A percentile compares a stretch with the other conserved stretches of the same genome.
phyloP scores from a whole-genome alignment of 2,329 filamentous ascomycete genomes.

The Aspergillus calidoustus region DNA sequence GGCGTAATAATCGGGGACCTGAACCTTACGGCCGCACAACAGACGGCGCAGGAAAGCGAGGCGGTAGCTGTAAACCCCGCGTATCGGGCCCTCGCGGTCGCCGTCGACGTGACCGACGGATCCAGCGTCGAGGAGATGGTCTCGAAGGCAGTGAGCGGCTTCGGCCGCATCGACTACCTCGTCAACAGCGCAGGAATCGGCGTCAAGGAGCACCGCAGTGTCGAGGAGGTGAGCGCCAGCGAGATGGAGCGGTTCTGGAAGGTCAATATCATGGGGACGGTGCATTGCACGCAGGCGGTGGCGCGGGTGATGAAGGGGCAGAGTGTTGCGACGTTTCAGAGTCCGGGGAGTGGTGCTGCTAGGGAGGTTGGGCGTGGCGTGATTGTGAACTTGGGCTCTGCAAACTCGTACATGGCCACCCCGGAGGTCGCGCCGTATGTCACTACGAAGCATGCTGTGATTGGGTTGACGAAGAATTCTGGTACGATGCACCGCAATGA shows the following conservation, averaged over 20 bases:
- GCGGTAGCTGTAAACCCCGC: constrained; percentile 26
- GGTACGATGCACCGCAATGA: constrained; percentile 21
- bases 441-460: constrained; percentile 49
- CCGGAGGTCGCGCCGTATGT: constrained; percentile 44
- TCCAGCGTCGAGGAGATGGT: constrained; percentile 31
- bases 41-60: constrained; percentile 28
- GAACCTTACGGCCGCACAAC: constrained; percentile 20
- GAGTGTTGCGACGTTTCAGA: constrained; percentile 40
- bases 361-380: constrained; percentile 30
- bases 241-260: constrained; percentile 43
- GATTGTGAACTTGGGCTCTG: constrained; percentile 48
- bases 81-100: constrained; percentile 26
- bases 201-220: not conserved
- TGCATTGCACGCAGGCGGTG: constrained; percentile 44
- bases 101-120: constrained; percentile 30
- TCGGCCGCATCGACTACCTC: constrained; percentile 32
- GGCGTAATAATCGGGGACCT: constrained; percentile 33
- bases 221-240: constrained; percentile 18
- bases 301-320: constrained; percentile 22
- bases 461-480: constrained; percentile 49
- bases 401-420: constrained; percentile 38
- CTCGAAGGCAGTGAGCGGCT: constrained; percentile 19
- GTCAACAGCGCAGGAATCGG: constrained; percentile 32
- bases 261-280: constrained; percentile 47
- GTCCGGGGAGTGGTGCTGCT: constrained; percentile 28